Evolutionary conservation across 1,284 basidiomycete genomes (phyloP).

Genomic region (Schizophyllum amplum): DNA sequence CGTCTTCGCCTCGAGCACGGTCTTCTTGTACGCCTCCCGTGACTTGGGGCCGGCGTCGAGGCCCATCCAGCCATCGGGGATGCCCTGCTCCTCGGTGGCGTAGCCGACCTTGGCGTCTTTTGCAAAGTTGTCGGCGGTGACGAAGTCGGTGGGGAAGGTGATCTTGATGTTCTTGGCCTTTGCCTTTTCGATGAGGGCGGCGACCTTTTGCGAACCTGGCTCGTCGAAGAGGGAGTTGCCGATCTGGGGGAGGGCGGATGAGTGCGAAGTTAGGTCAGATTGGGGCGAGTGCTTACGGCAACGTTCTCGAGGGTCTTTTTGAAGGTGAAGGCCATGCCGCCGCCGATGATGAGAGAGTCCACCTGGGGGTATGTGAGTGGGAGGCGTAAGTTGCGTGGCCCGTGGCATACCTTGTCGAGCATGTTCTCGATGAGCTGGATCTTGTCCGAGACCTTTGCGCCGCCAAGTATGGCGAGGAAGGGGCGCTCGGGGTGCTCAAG

Average conservation of each 20-base stretch:
- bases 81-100: constrained; percentile 80
- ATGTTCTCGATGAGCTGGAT: constrained; percentile 99
- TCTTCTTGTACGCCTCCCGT: constrained; percentile 69
- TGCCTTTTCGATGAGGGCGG: constrained; percentile 83
- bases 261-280: constrained; percentile 5
- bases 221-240: constrained; percentile 93
- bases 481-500: constrained; percentile 92
- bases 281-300: constrained; percentile 36
- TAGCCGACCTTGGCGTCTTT: constrained; percentile 81
- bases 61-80: constrained; percentile 93
- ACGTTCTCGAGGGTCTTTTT: constrained; percentile 87
- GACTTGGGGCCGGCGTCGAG: constrained; percentile 86
- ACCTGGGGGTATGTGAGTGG: constrained; percentile 44
- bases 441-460: constrained; percentile 99
- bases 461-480: constrained; percentile 97
- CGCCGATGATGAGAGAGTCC: constrained; percentile 93
- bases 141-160: constrained; percentile 92
- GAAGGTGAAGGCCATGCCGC: constrained; percentile 99
- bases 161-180: constrained; percentile 91
- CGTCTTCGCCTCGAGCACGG: constrained; percentile 88
- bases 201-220: constrained; percentile 86
- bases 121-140: constrained; percentile 93
- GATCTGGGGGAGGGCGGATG: constrained; percentile 43
- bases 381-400: neutral
- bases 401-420: constrained; percentile 80